Evolutionary conservation across 2,329 filamentous ascomycete species (phyloP).

Genomic region (Orbilia quercus): DNA sequence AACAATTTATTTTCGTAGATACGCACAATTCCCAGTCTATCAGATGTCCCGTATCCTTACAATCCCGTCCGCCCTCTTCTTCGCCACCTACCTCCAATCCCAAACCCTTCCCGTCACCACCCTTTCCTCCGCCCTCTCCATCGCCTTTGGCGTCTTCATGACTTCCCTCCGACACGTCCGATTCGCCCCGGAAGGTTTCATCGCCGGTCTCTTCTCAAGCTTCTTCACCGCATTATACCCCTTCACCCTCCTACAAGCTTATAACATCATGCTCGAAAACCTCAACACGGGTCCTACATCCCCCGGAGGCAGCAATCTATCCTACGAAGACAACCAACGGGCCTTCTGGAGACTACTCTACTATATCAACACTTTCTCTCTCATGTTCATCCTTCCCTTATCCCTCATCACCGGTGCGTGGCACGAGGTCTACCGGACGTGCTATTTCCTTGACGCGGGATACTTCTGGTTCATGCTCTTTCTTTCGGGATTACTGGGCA

Average conservation of each 20-base stretch:
- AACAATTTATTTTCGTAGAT: slow-evolving; percentile 61
- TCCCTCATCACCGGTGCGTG: slow-evolving; percentile 67
- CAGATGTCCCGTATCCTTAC: slow-evolving; percentile 68
- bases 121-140: slow-evolving; percentile 67
- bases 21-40: slow-evolving; percentile 68
- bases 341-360: slow-evolving; percentile 68
- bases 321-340: slow-evolving; percentile 65
- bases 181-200: slow-evolving; percentile 68
- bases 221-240: slow-evolving; percentile 68
- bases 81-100: slow-evolving; percentile 66
- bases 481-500: slow-evolving; percentile 66
- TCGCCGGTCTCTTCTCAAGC: slow-evolving; percentile 68
- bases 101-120: slow-evolving; percentile 66
- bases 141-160: slow-evolving; percentile 67
- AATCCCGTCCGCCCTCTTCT: slow-evolving; percentile 66
- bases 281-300: slow-evolving; percentile 63
- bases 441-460: slow-evolving; percentile 69
- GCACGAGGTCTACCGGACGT: slow-evolving; percentile 66
- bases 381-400: slow-evolving; percentile 67
- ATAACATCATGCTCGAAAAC: slow-evolving; percentile 66
- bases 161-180: slow-evolving; percentile 66
- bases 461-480: slow-evolving; percentile 70
- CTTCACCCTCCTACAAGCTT: slow-evolving; percentile 66
- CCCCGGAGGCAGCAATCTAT: slow-evolving; percentile 44
- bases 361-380: slow-evolving; percentile 67